Evolutionary conservation across 192 early-diverging fungal genomes (phyloP), one percentile per base, ranked within the genome.

Genomic region (Borealophlyctis nickersoniae): DNA sequence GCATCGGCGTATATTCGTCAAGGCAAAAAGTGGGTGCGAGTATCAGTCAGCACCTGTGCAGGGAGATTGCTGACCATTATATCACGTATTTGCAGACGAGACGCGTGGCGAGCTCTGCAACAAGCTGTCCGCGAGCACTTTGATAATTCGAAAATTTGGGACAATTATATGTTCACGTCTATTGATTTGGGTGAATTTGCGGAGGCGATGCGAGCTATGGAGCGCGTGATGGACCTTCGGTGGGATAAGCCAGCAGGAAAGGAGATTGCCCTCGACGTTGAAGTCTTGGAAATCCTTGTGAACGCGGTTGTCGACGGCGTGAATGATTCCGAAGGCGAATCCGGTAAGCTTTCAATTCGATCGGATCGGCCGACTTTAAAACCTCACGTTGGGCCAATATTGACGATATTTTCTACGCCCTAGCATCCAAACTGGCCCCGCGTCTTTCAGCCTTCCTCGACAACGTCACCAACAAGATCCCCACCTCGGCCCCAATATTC

Each of bases 61-160:
- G n/a, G n/a, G n/a, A n/a, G n/a, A n/a, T n/a, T n/a, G n/a, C n/a
- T n/a, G n/a, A 11, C 56, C 19, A n/a, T 60, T 58, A 69, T 67
- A 30, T 14, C 34, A 9, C 1, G 32, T 53, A 13, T 9, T 54
- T 51, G n/a, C 35, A 76, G 70, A 32, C 73, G 74, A n/a, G 92
- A 94, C 26, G 95, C 94, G 0, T 90, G 87, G 72, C 77, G 87
- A 30, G 87, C 90, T 0, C 77, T 97, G 22, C 81, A 87, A 50
- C 90, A 95, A 74, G 92, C 93, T 1, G 58, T 90, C 22, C 88
- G 89, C 65, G 73, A 80, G 56, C 88, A 90, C 58, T 85, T 77
- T 64, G 92, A 96, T 27, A 88, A 81, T 60, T 91, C 89, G 84
- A 89, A 88, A 66, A 91, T 99, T 60, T 98, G 95, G 95, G 83